Evolutionary conservation across 2,329 filamentous ascomycete genomes (phyloP).

Genomic region (Fusarium xylarioides): DNA sequence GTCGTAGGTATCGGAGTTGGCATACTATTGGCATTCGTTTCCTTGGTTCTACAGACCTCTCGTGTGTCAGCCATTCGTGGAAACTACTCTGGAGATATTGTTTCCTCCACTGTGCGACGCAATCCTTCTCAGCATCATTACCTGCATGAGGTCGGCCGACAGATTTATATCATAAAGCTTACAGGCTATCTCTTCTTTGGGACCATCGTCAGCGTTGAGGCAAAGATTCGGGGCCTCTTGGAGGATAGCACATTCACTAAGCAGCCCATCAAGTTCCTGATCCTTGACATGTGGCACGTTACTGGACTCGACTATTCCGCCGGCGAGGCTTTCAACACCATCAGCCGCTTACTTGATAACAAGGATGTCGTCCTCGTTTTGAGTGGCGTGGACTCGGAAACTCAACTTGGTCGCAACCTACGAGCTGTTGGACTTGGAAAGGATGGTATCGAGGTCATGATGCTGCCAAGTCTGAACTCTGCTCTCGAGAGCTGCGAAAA

Average conservation of each 20-base stretch:
- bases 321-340: slow-evolving; percentile 91
- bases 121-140: slow-evolving; percentile 91
- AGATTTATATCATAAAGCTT: slow-evolving; percentile 91
- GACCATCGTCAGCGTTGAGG: slow-evolving; percentile 94
- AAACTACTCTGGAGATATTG: slow-evolving; percentile 88
- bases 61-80: slow-evolving; percentile 88
- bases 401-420: slow-evolving; percentile 79
- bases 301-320: slow-evolving; percentile 96
- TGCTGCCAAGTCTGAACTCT: slow-evolving; percentile 91
- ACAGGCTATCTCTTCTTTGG: slow-evolving; percentile 98
- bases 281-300: slow-evolving; percentile 89
- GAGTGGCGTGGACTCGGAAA: slow-evolving; percentile 80
- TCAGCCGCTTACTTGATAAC: slow-evolving; percentile 82
- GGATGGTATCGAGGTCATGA: slow-evolving; percentile 76
- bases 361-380: slow-evolving; percentile 84
- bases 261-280: slow-evolving; percentile 85
- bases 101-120: slow-evolving; percentile 89
- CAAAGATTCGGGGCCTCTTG: slow-evolving; percentile 82
- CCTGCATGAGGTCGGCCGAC: slow-evolving; percentile 82
- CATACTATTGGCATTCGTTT: slow-evolving; percentile 89
- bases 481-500: slow-evolving; percentile 96
- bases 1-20: slow-evolving; percentile 93
- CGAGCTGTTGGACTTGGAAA: slow-evolving; percentile 84
- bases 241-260: slow-evolving; percentile 81
- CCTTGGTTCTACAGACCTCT: slow-evolving; percentile 90